Conservation (phyloP, 768 basidiomycete species). For the Lentinula aciculospora region DNA sequence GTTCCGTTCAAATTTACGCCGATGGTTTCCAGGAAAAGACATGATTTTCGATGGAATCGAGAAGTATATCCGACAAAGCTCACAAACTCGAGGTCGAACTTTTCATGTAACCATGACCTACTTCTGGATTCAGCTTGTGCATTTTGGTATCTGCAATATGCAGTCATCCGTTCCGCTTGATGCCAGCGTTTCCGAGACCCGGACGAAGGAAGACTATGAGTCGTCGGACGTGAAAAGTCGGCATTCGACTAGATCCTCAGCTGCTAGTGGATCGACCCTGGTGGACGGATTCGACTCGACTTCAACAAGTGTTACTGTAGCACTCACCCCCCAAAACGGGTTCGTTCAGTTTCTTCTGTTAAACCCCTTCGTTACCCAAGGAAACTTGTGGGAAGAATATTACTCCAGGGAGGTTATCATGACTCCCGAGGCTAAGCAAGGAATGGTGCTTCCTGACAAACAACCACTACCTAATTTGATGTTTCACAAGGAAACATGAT, state of each 20-base stretch:
- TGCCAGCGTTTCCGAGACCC: constrained; percentile 7
- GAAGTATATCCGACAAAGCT: constrained; percentile 29
- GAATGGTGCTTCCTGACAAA: constrained; percentile 41
- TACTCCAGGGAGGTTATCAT: constrained; percentile 40
- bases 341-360: constrained; percentile 32
- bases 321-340: constrained; percentile 12
- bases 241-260: neutral
- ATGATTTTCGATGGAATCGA: constrained; percentile 37
- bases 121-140: constrained; percentile 46
- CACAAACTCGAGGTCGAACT: constrained; percentile 28
- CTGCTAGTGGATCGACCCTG: neutral
- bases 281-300: neutral
- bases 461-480: constrained; percentile 33
- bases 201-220: neutral
- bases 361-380: constrained; percentile 36
- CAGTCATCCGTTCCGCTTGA: neutral
- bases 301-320: neutral
- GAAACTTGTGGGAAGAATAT: constrained; percentile 35
- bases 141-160: constrained; percentile 29
- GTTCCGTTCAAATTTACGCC: too few relatives aligned
- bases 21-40: constrained; percentile 28
- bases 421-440: constrained; percentile 29
- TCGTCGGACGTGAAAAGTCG: neutral
- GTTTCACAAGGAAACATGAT: too few relatives aligned
- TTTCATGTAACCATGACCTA: constrained; percentile 46